Conservation (phyloP, 2,329 filamentous ascomycete species). For the Colletotrichum musae region DNA sequence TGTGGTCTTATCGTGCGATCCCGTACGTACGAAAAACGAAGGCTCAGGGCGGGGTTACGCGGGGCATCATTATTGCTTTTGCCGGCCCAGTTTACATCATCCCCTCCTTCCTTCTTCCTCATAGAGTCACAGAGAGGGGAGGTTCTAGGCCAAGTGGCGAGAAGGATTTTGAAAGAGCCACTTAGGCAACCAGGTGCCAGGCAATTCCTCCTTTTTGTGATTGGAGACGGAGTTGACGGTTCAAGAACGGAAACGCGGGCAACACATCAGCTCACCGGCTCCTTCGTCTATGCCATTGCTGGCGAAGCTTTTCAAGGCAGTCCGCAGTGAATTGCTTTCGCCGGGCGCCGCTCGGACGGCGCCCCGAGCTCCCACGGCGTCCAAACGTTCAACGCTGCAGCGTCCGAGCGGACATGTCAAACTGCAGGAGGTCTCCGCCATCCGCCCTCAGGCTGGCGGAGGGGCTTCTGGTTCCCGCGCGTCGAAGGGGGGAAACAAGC, state of each 20-base stretch:
- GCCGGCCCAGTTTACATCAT: background rate
- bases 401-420: constrained; percentile 38
- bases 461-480: background rate
- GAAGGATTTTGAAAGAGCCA: background rate
- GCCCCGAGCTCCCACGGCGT: constrained; percentile 15
- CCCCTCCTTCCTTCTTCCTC: constrained; percentile 4
- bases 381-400: constrained; percentile 30
- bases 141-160: background rate
- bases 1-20: constrained; percentile 11
- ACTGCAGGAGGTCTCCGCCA: constrained; percentile 7
- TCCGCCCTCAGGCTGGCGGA: constrained; percentile 5
- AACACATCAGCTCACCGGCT: constrained; percentile 2
- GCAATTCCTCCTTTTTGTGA: background rate
- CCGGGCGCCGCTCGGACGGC: constrained; percentile 24
- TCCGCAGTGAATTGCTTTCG: constrained; percentile 3
- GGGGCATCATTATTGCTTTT: constrained; percentile 15
- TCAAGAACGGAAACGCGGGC: background rate
- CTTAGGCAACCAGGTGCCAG: background rate
- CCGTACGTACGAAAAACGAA: constrained; percentile 5
- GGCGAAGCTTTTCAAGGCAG: background rate
- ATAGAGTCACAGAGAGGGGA: background rate
- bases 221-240: background rate
- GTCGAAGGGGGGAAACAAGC: constrained; percentile 11
- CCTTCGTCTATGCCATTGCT: background rate
- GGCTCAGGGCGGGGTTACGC: background rate